Conservation (phyloP, 2,329 filamentous ascomycete species). For the Diaporthe australafricana region DNA sequence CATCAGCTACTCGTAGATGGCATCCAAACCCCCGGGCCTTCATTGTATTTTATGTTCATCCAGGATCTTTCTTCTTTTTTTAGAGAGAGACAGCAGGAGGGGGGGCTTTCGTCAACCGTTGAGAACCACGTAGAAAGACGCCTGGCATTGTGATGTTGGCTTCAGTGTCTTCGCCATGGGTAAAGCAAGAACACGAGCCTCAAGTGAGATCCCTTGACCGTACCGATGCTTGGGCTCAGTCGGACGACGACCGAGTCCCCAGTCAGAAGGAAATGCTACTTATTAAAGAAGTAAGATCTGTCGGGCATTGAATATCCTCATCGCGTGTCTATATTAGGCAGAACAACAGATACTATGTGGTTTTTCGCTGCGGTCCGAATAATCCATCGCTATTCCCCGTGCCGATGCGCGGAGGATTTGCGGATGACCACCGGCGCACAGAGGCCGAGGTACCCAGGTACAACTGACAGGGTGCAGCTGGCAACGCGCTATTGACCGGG, state of each 20-base stretch:
- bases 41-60: too few species aligned
- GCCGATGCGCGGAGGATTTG: neutral
- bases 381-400: constrained; percentile 1
- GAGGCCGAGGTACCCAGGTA: constrained; percentile 6
- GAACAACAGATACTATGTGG: neutral
- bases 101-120: neutral
- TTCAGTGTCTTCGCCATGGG: neutral
- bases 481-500: neutral
- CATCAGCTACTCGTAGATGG: neutral
- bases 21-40: neutral
- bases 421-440: neutral
- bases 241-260: neutral
- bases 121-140: neutral
- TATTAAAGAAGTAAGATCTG: neutral
- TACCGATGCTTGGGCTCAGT: neutral
- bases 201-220: neutral
- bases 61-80: neutral
- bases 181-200: neutral
- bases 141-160: neutral
- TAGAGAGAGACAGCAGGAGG: too few species aligned
- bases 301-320: neutral
- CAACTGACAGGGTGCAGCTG: neutral
- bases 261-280: neutral
- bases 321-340: neutral
- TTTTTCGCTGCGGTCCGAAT: neutral